phyloP scores from a whole-genome alignment of 2,329 filamentous ascomycete species.

The Colletotrichum agaves region DNA sequence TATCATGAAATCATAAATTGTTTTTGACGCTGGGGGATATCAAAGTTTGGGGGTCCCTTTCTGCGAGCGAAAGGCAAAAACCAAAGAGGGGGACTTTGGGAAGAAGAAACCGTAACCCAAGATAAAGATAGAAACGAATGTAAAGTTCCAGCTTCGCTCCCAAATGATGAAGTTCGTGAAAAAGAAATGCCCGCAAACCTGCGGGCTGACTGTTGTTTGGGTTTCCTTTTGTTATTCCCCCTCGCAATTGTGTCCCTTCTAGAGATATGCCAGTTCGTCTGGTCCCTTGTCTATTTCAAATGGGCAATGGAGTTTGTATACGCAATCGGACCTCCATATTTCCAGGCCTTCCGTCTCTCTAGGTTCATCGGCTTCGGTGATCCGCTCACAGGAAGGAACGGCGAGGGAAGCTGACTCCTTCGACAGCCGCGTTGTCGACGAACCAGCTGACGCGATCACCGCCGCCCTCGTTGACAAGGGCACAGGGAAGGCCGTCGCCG shows the following conservation, averaged over 20 bases:
- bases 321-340: constrained; percentile 6
- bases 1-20: constrained; percentile 35
- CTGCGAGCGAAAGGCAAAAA: constrained; percentile 6
- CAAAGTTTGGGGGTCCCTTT: constrained; percentile 14
- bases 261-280: constrained; percentile 22
- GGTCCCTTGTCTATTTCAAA: constrained; percentile 30
- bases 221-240: background rate
- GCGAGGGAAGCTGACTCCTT: constrained; percentile 85
- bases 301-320: constrained; percentile 18
- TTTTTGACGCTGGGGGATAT: constrained; percentile 22
- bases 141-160: constrained; percentile 23
- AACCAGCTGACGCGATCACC: constrained; percentile 96
- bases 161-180: constrained; percentile 11
- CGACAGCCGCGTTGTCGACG: constrained; percentile 84
- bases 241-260: constrained; percentile 7
- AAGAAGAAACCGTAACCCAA: background rate
- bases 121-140: constrained; percentile 10
- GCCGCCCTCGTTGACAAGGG: constrained; percentile 84
- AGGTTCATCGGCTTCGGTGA: constrained; percentile 1
- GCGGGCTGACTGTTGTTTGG: constrained; percentile 5
- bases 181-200: constrained; percentile 10
- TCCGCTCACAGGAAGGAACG: constrained; percentile 68
- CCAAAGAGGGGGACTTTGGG: background rate
- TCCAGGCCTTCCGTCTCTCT: constrained; percentile 2
- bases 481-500: constrained; percentile 82